Evolutionary conservation across 495 filamentous ascomycete species (phyloP), one percentile per base, ranked within the genome.

Genomic region (Aspergillus ellipticus): DNA sequence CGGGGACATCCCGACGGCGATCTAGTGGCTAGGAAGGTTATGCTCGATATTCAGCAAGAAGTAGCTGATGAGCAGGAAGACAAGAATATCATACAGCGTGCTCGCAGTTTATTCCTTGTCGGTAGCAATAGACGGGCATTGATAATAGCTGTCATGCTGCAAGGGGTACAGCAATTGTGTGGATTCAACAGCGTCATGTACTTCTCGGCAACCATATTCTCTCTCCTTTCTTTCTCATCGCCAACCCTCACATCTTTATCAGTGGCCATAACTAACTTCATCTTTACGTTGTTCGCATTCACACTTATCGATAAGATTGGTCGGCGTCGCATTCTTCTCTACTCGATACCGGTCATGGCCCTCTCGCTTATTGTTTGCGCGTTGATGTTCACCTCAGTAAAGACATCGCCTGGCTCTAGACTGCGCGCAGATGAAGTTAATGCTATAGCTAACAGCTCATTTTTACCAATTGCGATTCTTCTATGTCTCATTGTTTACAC

Each of bases 151-250:
- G 90, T 89, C 71, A 80, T 93, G 58, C 79, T 96, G 2, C 92
- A 96, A 66, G 89, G 85, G 0, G 70, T 91, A n/a, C 92, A 96
- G 67, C 92, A 97, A 62, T 78, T 95, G 15, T 94, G 87, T 58
- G 92, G 92, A 6, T 97, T 96, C 68, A 96, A 96, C 71, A 88
- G 87, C 45, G 79, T 96, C 11, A 97, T 97, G 92, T 97, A 97
- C 67, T 96, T 92, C 68, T 92, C 90, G 6, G 89, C 90, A 4
- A 96, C 91, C 5, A 90, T 97, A 28, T 97, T 97, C 67, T 77
- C 84, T 10, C 72, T 90, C 26, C 75, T 96, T 19, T 87, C 87
- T 2, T 96, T 96, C 68, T 77, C 78, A 28, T 85, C 83, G 16
- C 92, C 92, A 22, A 96, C 89, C 0, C 77, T 93, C 43, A 90